Evolutionary conservation across 2,329 filamentous ascomycete species (phyloP).

Genomic region (Verticillium dahliae): DNA sequence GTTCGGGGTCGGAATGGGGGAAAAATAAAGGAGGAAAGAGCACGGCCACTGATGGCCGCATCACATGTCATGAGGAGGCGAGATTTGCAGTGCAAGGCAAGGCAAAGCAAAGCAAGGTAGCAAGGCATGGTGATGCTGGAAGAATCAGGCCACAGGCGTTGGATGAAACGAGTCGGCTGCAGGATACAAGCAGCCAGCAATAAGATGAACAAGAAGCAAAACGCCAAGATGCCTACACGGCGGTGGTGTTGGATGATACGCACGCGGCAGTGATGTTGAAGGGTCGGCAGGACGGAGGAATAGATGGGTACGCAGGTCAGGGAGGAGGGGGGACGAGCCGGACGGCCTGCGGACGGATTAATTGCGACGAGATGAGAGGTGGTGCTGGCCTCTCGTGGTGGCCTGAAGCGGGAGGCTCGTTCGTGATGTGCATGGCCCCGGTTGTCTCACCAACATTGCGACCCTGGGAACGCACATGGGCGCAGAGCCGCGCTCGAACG

Average conservation of each 20-base stretch:
- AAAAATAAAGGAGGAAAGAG: not conserved
- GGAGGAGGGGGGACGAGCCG: not conserved
- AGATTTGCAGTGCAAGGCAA: not conserved
- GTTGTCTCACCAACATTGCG: too few relatives aligned
- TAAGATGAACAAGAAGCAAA: not conserved
- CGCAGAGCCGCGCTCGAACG: too few relatives aligned
- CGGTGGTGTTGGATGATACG: not conserved
- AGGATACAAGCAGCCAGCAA: not conserved
- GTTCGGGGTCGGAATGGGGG: not conserved
- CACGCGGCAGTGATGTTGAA: not conserved
- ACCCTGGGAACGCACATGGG: too few relatives aligned
- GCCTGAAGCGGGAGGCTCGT: too few relatives aligned
- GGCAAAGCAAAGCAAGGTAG: too few relatives aligned
- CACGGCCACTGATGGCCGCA: not conserved
- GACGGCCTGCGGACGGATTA: not conserved
- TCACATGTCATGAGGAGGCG: not conserved
- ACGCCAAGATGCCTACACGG: not conserved
- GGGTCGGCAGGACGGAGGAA: not conserved
- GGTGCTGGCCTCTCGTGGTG: not conserved
- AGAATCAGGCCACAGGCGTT: not conserved
- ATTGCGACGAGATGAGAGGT: not conserved
- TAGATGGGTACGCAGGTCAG: not conserved
- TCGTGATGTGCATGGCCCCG: too few relatives aligned
- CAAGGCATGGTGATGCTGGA: not conserved
- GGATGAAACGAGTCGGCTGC: not conserved